These are phyloP conservation scores for Glebionis coronaria DNA, from an alignment of 129 eudicot species.

Conservation along the genomic window DNA sequence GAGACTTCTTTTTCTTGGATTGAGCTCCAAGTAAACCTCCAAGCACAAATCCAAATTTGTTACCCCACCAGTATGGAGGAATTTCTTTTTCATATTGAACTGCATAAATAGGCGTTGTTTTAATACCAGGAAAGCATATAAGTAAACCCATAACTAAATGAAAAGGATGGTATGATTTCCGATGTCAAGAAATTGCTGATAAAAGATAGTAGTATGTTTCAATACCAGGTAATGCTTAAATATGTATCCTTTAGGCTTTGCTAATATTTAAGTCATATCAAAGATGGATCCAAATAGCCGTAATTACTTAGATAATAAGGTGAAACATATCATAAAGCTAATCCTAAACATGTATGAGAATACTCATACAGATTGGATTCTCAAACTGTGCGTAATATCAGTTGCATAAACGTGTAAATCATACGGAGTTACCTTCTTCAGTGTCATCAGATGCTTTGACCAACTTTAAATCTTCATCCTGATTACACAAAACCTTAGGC, in stretches of 20 bases:
- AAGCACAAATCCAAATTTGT: constrained; percentile 73
- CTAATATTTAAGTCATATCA: too few relatives aligned
- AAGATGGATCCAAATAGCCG: too few relatives aligned
- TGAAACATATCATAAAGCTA: too few relatives aligned
- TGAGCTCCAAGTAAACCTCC: constrained; percentile 91
- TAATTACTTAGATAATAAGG: too few relatives aligned
- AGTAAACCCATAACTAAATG: background rate
- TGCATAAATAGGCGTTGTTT: constrained; percentile 20
- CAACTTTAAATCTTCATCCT: constrained; percentile 27
- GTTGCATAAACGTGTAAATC: background rate
- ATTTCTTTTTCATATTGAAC: constrained; percentile 37
- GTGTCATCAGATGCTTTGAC: constrained; percentile 36
- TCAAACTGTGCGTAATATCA: background rate
- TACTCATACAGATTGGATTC: background rate
- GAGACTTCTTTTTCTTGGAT: constrained; percentile 57
- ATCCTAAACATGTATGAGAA: too few relatives aligned
- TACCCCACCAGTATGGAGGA: constrained; percentile 95
- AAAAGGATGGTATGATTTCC: too few relatives aligned
- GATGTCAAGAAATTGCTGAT: too few relatives aligned
- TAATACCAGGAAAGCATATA: constrained; percentile 15
- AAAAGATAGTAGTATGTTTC: too few relatives aligned
- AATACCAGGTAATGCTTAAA: too few relatives aligned
- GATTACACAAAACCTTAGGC: constrained; percentile 19
- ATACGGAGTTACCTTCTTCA: constrained; percentile 48
- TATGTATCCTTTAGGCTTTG: too few relatives aligned